Conservation (phyloP, 225 moss, liverwort and hornwort species). For the Sphagnum contortum region DNA sequence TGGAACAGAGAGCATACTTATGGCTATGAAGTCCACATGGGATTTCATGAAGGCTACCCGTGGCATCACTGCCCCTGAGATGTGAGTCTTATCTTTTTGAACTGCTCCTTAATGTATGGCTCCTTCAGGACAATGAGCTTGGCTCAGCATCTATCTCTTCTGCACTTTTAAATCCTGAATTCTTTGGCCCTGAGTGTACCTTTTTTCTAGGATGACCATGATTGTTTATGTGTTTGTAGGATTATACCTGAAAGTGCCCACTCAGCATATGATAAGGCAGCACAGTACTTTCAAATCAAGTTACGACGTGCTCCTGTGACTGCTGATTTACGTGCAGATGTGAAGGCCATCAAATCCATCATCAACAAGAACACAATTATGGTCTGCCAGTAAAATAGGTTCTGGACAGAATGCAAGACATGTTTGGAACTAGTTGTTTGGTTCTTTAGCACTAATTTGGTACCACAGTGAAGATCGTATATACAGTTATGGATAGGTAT, state of each 20-base stretch:
- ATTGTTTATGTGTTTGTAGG: conserved; percentile 16
- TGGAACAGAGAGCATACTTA: conserved; percentile 96
- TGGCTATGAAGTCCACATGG: conserved; percentile 92
- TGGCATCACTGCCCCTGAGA: conserved; percentile 77
- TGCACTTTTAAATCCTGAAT: no score
- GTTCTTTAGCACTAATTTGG: no score
- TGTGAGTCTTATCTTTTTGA: conserved; percentile 31
- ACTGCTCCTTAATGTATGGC: no score
- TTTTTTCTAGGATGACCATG: no score
- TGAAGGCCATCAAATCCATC: conserved; percentile 66
- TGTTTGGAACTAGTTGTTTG: no score
- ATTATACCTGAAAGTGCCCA: conserved; percentile 87
- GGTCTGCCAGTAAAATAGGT: conserved; percentile 18
- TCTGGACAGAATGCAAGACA: no score
- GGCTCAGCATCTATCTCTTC: no score
- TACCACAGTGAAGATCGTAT: no score
- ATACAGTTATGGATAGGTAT: no score
- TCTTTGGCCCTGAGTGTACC: no score
- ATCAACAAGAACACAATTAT: conserved; percentile 82
- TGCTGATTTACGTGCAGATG: conserved; percentile 59
- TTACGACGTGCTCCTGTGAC: conserved; percentile 75
- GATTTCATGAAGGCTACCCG: conserved; percentile 79
- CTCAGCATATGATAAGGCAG: conserved; percentile 97
- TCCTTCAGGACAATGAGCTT: no score
- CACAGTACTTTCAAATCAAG: conserved; percentile 87